phyloP scores from a whole-genome alignment of 352 stramenopile genomes.

The Phytophthora niederhauseri region DNA sequence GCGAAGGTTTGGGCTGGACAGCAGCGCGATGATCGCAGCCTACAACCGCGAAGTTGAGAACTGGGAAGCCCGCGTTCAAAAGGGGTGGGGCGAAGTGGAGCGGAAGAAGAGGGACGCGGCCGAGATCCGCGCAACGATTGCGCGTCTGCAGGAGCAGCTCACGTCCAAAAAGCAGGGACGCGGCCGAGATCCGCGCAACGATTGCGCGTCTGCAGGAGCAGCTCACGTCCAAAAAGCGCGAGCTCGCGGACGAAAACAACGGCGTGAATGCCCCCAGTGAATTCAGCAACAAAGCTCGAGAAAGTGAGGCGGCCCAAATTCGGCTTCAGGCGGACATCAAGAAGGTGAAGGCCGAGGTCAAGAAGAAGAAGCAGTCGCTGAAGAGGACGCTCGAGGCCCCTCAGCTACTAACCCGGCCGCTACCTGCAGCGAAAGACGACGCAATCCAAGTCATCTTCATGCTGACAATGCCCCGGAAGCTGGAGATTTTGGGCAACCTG shows the following conservation, averaged over 20 bases:
- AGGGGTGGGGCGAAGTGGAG: conserved; percentile 24
- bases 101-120: conserved; percentile 21
- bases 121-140: conserved; percentile 13
- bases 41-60: conserved; percentile 18
- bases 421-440: conserved; percentile 30
- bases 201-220: conserved; percentile 12
- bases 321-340: conserved; percentile 4
- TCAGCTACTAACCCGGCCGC: conserved; percentile 33
- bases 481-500: conserved; percentile 47
- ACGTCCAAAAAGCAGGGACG: conserved; percentile 1
- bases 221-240: conserved; percentile 3
- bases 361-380: conserved; percentile 5
- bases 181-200: not conserved
- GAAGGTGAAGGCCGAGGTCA: not conserved
- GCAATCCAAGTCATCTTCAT: conserved; percentile 53
- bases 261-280: not conserved
- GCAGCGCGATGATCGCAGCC: conserved; percentile 9
- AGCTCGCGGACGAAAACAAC: conserved; percentile 12
- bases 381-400: conserved; percentile 27
- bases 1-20: conserved; percentile 21
- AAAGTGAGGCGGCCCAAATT: not conserved
- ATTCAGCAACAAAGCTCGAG: not conserved
- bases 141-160: not conserved
- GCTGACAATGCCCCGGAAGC: conserved; percentile 39
- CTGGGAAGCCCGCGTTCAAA: conserved; percentile 21